Base-by-base conservation (phyloP, 352 stramenopile species). In the Paralagenidium karlingii region DNA sequence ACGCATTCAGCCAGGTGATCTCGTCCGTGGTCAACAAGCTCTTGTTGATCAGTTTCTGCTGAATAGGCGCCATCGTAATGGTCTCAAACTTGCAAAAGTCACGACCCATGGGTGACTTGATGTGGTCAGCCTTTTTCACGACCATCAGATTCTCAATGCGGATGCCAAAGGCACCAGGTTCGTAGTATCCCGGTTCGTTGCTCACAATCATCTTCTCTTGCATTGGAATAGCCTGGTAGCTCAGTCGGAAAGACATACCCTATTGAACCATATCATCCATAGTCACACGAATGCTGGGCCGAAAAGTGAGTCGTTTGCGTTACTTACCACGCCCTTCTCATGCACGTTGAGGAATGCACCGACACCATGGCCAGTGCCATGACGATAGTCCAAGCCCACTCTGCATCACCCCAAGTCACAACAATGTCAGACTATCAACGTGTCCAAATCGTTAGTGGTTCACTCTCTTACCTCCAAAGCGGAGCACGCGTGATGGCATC, bases 101-200 rank as follows among this genome's bases (percentile, higher is more conserved):
- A 66, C 86, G 44, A 36, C 78, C 53, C 26, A 81, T 43, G 24
- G 64, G 61, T 12, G n/a, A 7, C 12, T 51, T 30, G 34, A 33
- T 30, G 33, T 38, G 18, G 9, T 70, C 53, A 16, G 91, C 87
- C 58, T 96, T 88, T 51, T 94, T 80, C 42, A 86, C 87, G 48
- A 97, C 77, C 48, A 99, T 66, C 13, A 99, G 63, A 51, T 98
- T 99, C 60, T 99, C 96, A 45, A 99, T 99, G 42, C 96, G 91
- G 50, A 99, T 97, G 25, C 96, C 96, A 69, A 98, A 99, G 31
- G 93, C 79, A 28, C 93, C 94, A 49, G 96, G 76, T 49, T 98
- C 86, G 52, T 98, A 98, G 59, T 98, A 99, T 3, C 96, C 96
- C 26, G 96, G 96, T 52, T 92, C 96, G 55, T 99, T 99, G 43